Evolutionary conservation across 2,329 filamentous ascomycete genomes (phyloP), one percentile per base, ranked within the genome.

Genomic region (Cyphellophora europaea): DNA sequence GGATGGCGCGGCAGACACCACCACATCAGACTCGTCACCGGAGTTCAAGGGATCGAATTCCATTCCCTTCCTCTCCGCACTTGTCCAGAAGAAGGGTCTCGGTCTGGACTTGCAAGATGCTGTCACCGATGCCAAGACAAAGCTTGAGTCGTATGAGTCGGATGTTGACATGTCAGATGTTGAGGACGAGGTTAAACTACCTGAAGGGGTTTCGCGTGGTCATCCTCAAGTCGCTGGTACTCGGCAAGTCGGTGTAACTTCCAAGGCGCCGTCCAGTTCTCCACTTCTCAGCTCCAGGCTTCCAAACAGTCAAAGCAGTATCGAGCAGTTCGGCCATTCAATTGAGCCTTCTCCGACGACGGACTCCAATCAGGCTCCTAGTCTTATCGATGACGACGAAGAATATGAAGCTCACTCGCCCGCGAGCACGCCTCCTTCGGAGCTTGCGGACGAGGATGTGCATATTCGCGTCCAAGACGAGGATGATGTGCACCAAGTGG

Each of bases 371-470:
- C 82, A 83, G 46, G 81, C 82, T 6, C 82, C 82, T 14, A 86
- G 80, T 49, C 68, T 88, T 32, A 81, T 87, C 52, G 85, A 81
- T 58, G 82, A 88, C 57, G 81, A 86, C 52, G 79, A 81, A 48
- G 82, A 86, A 53, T 84, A 82, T 50, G 81, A 82, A 47, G 78
- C 53, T 11, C 59, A 80, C 36, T 83, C 79, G 3, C 70, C 69
- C 3, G 63, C 68, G 28, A 79, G 75, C 4, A 75, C 75, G 16
- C 57, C 54, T 11, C 56, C 62, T 2, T 64, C 64, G 4, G 67
- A 62, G 3, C 61, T 62, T 23, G 58, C 58, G 11, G 61, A 72
- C 23, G 77, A 77, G 16, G 65, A 73, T n/a, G 54, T 61, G 12
- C 54, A 62, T 36, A 58, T 68, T 31, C 57, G 66, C 35, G 59